Percentiles rank a stretch among this genome's conserved stretches.
Conservation (phyloP, 2,329 filamentous ascomycete genomes). For the Trichoderma harzianum region DNA sequence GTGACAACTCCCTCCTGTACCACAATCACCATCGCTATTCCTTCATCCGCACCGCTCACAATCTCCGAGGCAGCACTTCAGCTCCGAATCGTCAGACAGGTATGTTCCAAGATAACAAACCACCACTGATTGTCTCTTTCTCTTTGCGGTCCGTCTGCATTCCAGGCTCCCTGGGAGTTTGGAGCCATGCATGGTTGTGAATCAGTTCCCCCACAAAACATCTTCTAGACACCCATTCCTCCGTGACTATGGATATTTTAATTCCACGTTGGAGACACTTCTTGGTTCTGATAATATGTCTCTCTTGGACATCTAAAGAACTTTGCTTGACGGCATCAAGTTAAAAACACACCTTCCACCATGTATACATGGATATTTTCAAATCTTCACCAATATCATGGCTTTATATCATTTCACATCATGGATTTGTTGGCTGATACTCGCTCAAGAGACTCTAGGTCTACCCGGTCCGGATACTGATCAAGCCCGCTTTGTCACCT, state of each 20-base stretch:
- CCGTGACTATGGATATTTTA: not conserved
- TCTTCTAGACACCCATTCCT: conserved; percentile 6
- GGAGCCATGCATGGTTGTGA: conserved; percentile 16
- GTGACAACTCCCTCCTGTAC: not conserved
- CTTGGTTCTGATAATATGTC: not conserved
- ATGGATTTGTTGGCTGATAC: conserved; percentile 21
- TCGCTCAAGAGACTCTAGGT: conserved; percentile 10
- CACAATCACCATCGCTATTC: conserved; percentile 4
- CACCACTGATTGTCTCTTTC: not conserved
- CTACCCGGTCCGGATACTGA: not conserved
- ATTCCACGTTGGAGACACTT: not conserved
- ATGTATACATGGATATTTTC: conserved; percentile 5
- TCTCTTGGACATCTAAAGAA: not conserved
- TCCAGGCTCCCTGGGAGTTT: not conserved
- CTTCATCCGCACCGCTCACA: not conserved
- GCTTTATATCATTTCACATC: not conserved
- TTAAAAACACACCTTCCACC: not conserved
- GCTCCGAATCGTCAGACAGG: conserved; percentile 7
- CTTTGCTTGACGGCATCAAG: not conserved
- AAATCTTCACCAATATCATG: conserved; percentile 19
- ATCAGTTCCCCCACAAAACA: conserved; percentile 9
- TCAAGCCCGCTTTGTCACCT: not conserved
- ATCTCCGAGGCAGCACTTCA: not conserved
- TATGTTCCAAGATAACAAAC: conserved; percentile 12
- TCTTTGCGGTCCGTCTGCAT: not conserved